phyloP scores from a whole-genome alignment of 2,329 filamentous ascomycete species.

The Sporothrix mexicana region DNA sequence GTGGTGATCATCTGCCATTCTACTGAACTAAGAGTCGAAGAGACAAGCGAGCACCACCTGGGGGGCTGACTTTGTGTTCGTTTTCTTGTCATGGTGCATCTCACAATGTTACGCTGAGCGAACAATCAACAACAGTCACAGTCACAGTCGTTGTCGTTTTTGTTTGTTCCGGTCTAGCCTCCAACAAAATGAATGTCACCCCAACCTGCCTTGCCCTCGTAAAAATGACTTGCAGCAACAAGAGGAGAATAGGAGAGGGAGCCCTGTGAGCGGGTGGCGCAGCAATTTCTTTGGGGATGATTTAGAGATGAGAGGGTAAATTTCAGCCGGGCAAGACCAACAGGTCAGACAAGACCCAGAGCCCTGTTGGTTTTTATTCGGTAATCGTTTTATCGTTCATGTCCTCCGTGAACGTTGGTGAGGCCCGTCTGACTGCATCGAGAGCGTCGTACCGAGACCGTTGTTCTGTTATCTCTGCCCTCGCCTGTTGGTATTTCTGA shows the following conservation, averaged over 20 bases:
- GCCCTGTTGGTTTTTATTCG: not conserved
- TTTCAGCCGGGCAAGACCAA: conserved; percentile 11
- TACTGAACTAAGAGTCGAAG: not conserved
- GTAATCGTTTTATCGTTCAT: not conserved
- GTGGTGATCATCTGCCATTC: conserved; percentile 11
- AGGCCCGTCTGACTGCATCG: not conserved
- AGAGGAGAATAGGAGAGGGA: not conserved
- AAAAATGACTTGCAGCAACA: conserved; percentile 16
- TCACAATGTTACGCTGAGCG: not conserved
- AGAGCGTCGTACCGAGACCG: too few relatives aligned
- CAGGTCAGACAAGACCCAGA: not conserved
- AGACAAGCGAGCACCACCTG: conserved; percentile 16
- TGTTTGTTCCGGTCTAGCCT: not conserved
- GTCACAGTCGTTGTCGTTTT: too few relatives aligned
- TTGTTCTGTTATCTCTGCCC: too few relatives aligned
- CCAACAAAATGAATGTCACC: not conserved
- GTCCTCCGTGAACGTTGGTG: not conserved
- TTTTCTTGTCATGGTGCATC: not conserved
- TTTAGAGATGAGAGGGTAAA: not conserved
- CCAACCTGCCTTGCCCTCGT: not conserved
- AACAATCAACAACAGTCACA: not conserved
- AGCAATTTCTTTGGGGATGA: not conserved
- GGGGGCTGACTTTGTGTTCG: not conserved
- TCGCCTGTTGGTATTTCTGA: not conserved
- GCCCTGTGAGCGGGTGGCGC: conserved; percentile 19